Conservation (phyloP, 345 rosid genomes). For the Boechera stricta region DNA sequence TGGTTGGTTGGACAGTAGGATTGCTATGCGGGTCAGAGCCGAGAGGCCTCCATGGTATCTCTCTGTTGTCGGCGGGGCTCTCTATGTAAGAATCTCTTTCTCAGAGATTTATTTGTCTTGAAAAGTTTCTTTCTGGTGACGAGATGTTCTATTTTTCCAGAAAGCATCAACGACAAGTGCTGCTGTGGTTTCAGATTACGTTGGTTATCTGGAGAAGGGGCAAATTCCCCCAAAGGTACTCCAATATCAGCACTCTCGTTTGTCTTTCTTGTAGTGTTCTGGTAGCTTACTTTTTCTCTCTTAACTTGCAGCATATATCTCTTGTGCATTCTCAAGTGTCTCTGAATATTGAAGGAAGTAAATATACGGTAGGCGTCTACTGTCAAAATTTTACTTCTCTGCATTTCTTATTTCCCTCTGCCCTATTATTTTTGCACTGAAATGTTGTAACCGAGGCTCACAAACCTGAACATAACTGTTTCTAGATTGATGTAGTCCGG, state of each 20-base stretch:
- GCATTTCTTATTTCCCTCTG: not conserved
- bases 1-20: constrained; percentile 99
- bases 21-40: constrained; percentile 99
- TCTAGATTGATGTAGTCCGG: constrained; percentile 90
- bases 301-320: constrained; percentile 84
- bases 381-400: constrained; percentile 21
- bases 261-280: constrained; percentile 20
- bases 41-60: constrained; percentile 99
- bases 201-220: constrained; percentile 99
- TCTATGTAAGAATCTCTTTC: constrained; percentile 69
- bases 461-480: constrained; percentile 27
- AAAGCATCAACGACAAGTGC: constrained; percentile 98
- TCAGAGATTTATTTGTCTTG: constrained; percentile 13
- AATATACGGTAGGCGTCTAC: constrained; percentile 70
- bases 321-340: constrained; percentile 96
- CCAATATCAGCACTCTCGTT: not conserved
- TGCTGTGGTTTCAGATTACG: constrained; percentile 93
- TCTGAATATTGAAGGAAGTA: constrained; percentile 99
- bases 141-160: constrained; percentile 53
- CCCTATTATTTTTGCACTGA: constrained; percentile 21
- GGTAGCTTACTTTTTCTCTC: constrained; percentile 34
- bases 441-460: constrained; percentile 11
- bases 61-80: constrained; percentile 98
- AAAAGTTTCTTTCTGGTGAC: constrained; percentile 19
- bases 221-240: constrained; percentile 99